Evolutionary conservation across 345 rosid species (phyloP), one percentile per base, ranked within the genome.

Genomic region (Rhodomyrtus tomentosa): DNA sequence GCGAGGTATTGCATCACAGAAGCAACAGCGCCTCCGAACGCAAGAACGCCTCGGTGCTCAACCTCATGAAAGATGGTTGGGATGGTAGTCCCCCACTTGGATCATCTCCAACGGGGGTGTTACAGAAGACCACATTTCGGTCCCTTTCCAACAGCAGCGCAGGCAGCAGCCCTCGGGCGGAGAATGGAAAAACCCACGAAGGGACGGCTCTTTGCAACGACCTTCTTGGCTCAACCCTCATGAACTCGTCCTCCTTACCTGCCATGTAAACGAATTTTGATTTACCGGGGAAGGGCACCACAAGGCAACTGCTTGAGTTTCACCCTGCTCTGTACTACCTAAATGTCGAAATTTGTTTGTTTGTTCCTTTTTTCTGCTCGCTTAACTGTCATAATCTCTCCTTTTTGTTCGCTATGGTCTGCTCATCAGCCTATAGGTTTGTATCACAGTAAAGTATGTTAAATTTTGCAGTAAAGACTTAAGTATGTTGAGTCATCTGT

Each of bases 61-160:
- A 92, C 85, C 90, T 91, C 10, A 87, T 90, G 93, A 87, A 87
- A 0, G 92, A 90, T 76, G 91, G 92, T 72, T 91, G 96, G 93
- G 94, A 92, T 16, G 84, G 73, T 36, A 93, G 93, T 84, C 91
- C 92, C 50, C 88, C 87, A 74, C 3, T 90, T 50, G 88, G 91
- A 84, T 92, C 95, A 27, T 95, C 98, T 18, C 98, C 98, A 1
- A 93, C 93, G 0, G 98, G 98, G 2, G 98, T 97, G n/a, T 80
- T 95, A 72, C 98, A 93, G 73, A 97, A 92, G 89, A 85, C 94
- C 20, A 83, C 93, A 5, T 93, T 94, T 52, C 93, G 89, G 40
- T 92, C 98, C 0, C 88, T 94, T 80, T 95, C 99, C 2, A 95
- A 94, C 86, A 94, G 96, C 87, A 95, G 99, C 82, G 93, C 95